These are phyloP conservation scores for Carex parvula DNA, from an alignment of 176 grass and related monocot genomes.

Conservation along the genomic window DNA sequence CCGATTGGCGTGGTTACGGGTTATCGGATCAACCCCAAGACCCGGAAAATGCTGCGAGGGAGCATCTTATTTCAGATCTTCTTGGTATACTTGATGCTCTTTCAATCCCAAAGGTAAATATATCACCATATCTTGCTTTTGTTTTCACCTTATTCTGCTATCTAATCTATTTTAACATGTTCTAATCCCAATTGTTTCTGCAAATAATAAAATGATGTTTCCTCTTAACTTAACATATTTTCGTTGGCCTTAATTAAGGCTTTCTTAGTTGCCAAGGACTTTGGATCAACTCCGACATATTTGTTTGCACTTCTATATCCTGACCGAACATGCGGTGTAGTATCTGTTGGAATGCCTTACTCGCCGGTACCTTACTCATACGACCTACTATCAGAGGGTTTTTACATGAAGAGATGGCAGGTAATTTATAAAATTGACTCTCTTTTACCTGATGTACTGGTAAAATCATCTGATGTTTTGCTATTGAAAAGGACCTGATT, in stretches of 20 bases:
- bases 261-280: constrained; percentile 31
- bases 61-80: constrained; percentile 25
- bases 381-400: constrained; percentile 45
- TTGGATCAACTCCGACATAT: constrained; percentile 40
- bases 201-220: neutral
- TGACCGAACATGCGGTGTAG: constrained; percentile 39
- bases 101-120: constrained; percentile 36
- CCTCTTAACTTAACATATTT: neutral
- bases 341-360: constrained; percentile 62
- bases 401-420: constrained; percentile 62
- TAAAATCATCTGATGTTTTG: neutral
- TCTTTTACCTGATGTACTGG: neutral
- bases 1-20: constrained; percentile 38
- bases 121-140: too few species aligned
- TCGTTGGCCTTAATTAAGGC: neutral
- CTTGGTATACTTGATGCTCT: constrained; percentile 16
- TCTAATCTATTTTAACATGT: too few species aligned
- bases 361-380: neutral
- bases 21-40: constrained; percentile 36
- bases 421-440: constrained; percentile 5
- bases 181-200: neutral
- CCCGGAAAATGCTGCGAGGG: constrained; percentile 20
- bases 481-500: neutral
- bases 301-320: constrained; percentile 51
- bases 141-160: too few species aligned